phyloP scores from a whole-genome alignment of 768 basidiomycete genomes.

The Psilocybe cubensis region DNA sequence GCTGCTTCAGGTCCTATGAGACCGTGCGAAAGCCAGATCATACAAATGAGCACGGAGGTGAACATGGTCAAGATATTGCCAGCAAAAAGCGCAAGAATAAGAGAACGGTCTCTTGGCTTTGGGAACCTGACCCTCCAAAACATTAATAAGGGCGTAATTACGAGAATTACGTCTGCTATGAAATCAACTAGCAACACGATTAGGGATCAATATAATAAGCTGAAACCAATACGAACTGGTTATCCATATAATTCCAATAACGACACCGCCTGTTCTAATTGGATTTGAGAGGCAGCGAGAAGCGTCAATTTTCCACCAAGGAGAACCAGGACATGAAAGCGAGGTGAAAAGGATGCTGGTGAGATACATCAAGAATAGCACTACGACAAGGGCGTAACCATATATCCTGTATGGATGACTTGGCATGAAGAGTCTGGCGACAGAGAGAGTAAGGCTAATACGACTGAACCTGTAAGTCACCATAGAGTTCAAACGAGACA shows the following conservation, averaged over 20 bases:
- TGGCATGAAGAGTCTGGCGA: slow-evolving; percentile 18
- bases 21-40: too few relatives aligned
- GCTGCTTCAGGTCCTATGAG: too few relatives aligned
- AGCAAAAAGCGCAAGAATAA: too few relatives aligned
- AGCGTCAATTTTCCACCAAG: background rate
- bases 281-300: slow-evolving; percentile 2
- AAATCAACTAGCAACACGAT: too few relatives aligned
- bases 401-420: slow-evolving; percentile 10
- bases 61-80: too few relatives aligned
- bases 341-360: slow-evolving; percentile 8
- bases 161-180: too few relatives aligned
- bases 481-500: background rate
- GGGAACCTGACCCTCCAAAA: too few relatives aligned
- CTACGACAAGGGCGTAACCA: background rate
- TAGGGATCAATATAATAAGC: too few relatives aligned
- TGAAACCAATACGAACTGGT: too few relatives aligned
- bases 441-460: slow-evolving; percentile 15
- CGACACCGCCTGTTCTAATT: background rate
- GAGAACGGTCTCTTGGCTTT: too few relatives aligned
- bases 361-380: slow-evolving; percentile 9
- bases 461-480: slow-evolving; percentile 14
- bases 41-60: too few relatives aligned
- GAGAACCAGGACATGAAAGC: slow-evolving; percentile 10
- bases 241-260: background rate
- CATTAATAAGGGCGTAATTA: too few relatives aligned